Base-by-base conservation (phyloP, 1,284 basidiomycete species). In the Cutaneotrichosporon sp. region DNA sequence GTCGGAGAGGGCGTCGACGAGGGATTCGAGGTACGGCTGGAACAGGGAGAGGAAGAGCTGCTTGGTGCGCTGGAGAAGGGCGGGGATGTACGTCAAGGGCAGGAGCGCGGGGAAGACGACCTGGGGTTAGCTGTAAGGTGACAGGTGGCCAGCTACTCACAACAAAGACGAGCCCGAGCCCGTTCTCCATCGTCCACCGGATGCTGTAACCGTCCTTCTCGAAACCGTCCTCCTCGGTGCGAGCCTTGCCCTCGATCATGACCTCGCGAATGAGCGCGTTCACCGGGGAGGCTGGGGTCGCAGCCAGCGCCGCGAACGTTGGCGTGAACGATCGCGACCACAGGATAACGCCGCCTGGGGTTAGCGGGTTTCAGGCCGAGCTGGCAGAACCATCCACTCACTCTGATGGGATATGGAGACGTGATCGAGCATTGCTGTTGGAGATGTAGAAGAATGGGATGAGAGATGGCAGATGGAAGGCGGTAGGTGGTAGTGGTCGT, bases 41-140 rank as follows among this genome's bases (percentile, higher is more conserved):
- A 92, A 95, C 59, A 91, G 84, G 72, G 91, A 88, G 67, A 95
- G 82, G 74, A 97, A 97, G 31, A 95, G 83, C 0, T 87, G 82
- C 74, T 92, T 93, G 71, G 93, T 83, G 5, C 90, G 86, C 25
- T 82, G 81, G 18, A 97, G 84, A 7, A 99, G 87, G 51, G 93
- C 89, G 0, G 95, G 92, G 60, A 98, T 89, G 76, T 99, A 99
- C 10, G 92, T 89, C 25, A 99, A 84, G 67, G 97, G 95, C 16
- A 99, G 84, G 64, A 99, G 94, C 50, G 95, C 90, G 74, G 98
- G 95, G 81, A 97, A 97, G 54, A 95, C 92, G 57, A 95, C 92
- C 91, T 95, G 70, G 1, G 18, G 61, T 66, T 27, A 60, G 63
- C 45, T 27, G 6, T 1, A 1, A 20, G 7, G 24, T 3, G 13